Base-by-base conservation (phyloP, 352 stramenopile genomes). In the Pythium myriotylum region DNA sequence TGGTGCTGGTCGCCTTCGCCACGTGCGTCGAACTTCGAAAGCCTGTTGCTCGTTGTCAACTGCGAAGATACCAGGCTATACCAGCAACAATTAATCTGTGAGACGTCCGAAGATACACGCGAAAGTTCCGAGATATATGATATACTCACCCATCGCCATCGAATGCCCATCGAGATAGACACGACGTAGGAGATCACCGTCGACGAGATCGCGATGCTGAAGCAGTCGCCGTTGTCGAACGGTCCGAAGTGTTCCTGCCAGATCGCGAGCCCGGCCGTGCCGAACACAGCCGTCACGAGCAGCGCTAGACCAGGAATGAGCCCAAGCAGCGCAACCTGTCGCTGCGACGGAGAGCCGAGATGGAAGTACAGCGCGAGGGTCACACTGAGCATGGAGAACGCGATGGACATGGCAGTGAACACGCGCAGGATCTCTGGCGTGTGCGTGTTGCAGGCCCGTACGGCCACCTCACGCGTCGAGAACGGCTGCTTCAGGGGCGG, bases 221-320 rank as follows among this genome's bases (percentile, higher is more conserved):
- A 86, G 64, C 81, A 89, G 68, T 93, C 81, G 29, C 84, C 81
- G 46, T 91, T 88, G 65, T 91, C 68, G 41, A 86, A 86, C 27
- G 64, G 54, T 13, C 73, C 61, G 51, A 77, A 83, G 61, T 76
- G 70, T 22, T 58, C 53, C 55, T 90, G 78, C 84, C 82, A 91
- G n/a, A 91, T 13, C 8, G 78, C 48, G 29, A 91, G 66, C 32
- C 67, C 68, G 4, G 71, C 42, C 6, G 72, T 82, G 23, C 68
- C 62, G 19, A 91, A 50, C 13, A 89, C 69, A 14, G 64, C 81
- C 24, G 76, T 71, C 24, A 47, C 33, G 26, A 91, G 72, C 17
- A 93, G 75, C 59, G 72, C 64, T 60, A 83, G 65, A 0, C 76
- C 70, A 0, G 84, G 84, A 23, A 91, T 35, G 20, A 73, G 71